Conservation (phyloP, 345 rosid species). For the rapeseed (Brassica napus) region DNA sequence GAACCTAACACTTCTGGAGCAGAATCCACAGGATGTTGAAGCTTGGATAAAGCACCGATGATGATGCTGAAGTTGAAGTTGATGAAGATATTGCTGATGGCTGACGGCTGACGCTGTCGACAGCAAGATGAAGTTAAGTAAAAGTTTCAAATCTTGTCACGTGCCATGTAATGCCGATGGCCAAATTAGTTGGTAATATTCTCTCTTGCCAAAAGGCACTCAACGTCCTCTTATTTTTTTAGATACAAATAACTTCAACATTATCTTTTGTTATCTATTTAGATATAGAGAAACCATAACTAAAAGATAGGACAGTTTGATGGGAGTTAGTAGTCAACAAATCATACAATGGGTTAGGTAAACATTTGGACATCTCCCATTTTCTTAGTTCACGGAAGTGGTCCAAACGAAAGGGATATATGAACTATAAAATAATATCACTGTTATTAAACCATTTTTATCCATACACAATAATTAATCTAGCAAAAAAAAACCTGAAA, state of each 20-base stretch:
- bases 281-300: not conserved
- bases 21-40: constrained; percentile 45
- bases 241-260: not conserved
- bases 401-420: constrained; percentile 31
- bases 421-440: constrained; percentile 21
- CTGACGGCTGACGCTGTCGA: constrained; percentile 52
- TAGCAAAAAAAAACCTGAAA: not conserved
- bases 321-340: constrained; percentile 15
- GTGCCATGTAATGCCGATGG: constrained; percentile 8
- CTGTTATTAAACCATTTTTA: not conserved
- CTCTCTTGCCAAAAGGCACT: not conserved
- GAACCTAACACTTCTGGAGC: constrained; percentile 91
- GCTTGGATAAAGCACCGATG: constrained; percentile 63
- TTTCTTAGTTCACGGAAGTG: constrained; percentile 12
- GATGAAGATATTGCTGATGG: too few species aligned
- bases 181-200: not conserved
- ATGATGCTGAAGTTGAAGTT: constrained; percentile 38
- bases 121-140: constrained; percentile 56
- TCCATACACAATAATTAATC: not conserved
- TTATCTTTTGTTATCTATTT: not conserved
- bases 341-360: constrained; percentile 33
- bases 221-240: not conserved
- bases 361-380: constrained; percentile 21
- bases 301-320: not conserved
- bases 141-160: not conserved